Evolutionary conservation across 2,329 filamentous ascomycete genomes (phyloP).

Genomic region (Talaromyces marneffei): DNA sequence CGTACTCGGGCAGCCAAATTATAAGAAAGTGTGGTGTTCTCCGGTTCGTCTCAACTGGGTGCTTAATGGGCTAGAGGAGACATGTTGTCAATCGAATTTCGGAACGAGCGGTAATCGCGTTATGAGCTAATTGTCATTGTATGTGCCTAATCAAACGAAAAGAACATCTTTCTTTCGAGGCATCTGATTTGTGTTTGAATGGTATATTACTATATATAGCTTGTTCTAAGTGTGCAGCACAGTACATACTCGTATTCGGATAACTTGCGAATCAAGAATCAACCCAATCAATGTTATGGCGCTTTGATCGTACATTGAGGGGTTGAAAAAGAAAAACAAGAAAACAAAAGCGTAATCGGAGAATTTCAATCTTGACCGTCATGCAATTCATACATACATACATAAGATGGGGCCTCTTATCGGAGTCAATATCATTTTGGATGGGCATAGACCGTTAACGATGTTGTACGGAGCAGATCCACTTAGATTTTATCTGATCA

Average conservation of each 20-base stretch:
- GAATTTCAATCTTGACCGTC: not conserved
- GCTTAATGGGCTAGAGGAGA: not conserved
- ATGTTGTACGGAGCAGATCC: not conserved
- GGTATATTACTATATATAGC: no score
- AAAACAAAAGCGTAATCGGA: not conserved
- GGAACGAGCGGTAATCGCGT: constrained; percentile 6
- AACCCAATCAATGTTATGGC: not conserved
- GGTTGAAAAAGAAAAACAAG: not conserved
- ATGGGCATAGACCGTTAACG: not conserved
- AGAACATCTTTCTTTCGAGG: not conserved
- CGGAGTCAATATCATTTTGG: not conserved
- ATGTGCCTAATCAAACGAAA: not conserved
- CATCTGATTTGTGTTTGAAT: no score
- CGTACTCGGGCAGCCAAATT: not conserved
- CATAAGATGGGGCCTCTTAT: not conserved
- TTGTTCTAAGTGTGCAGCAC: not conserved
- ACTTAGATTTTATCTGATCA: constrained; percentile 8
- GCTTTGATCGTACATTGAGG: not conserved
- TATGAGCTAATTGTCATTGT: not conserved
- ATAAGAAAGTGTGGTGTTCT: not conserved
- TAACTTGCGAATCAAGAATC: not conserved
- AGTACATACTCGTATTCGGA: not conserved
- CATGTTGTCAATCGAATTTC: not conserved
- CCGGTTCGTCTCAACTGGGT: not conserved
- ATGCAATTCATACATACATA: not conserved